Base-by-base conservation (phyloP, 305 asterid species). In the Petunia hybrid region DNA sequence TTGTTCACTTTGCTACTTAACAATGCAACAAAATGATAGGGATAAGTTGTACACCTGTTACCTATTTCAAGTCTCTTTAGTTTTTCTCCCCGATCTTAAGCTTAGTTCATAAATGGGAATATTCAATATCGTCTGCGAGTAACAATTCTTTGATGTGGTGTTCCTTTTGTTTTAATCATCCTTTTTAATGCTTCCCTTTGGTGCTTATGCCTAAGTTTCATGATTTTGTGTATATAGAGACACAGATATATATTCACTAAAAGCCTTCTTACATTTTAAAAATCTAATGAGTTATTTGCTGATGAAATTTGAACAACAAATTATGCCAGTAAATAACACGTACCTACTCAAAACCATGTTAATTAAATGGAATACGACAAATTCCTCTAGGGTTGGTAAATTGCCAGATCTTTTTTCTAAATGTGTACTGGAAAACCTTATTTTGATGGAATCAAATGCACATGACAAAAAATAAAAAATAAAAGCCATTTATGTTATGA, bases 401-500 rank as follows among this genome's bases (percentile, higher is more conserved):
- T 22, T 22, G 31, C 31, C 31, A 22, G 31, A 22, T 22, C 31
- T 22, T 22, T 22, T 22, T 22, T 22, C 31, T 22, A 22, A 22
- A 22, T 22, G 31, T 22, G 31, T 10, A 5, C 31, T 14, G 62
- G 22, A 35, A 13, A 2, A 22, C 5, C 40, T 64, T 55, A n/a
- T 35, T 57, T 73, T 79, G 45, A 10, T 14, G 14, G 81, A 77
- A 75, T 82, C 60, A 81, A 63, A 82, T 16, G 82, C 89, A 80
- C 87, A 84, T 82, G 90, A 71, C 9, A 81, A 75, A 68, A 59
- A 70, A 69, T 61, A 63, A 56, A 78, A 43, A 22, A 22, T 22
- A 22, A 22, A 70, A 77, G 9, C 46, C 55, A 46, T 68, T 79
- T 60, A 22, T 16, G 4, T 36, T 51, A 61, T 64, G 73, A 73